Percentiles rank a stretch among this genome's conserved stretches.
phyloP scores from a whole-genome alignment of 2,329 filamentous ascomycete genomes.

The Colletotrichum spinosum region DNA sequence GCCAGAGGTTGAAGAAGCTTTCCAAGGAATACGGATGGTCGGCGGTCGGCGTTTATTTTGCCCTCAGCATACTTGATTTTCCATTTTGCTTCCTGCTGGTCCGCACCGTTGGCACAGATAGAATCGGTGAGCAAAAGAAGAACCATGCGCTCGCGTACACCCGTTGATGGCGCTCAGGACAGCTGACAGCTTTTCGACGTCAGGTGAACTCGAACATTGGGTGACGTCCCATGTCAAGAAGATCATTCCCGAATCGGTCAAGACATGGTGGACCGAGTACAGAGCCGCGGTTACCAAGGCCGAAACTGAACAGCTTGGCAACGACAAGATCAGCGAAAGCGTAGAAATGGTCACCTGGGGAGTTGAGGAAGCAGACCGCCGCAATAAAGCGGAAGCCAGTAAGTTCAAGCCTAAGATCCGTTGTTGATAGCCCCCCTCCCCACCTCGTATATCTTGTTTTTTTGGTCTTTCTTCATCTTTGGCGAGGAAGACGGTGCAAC shows the following conservation, averaged over 20 bases:
- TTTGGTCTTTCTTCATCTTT: constrained; percentile 9
- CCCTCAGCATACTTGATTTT: constrained; percentile 87
- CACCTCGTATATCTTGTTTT: neutral
- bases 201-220: constrained; percentile 74
- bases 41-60: constrained; percentile 90
- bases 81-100: constrained; percentile 96
- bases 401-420: constrained; percentile 54
- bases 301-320: constrained; percentile 56
- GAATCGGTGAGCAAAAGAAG: constrained; percentile 71
- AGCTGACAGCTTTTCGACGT: constrained; percentile 12
- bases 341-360: constrained; percentile 69
- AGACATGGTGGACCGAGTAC: constrained; percentile 64
- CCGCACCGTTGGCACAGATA: constrained; percentile 83
- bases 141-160: no score
- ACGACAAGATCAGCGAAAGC: constrained; percentile 56
- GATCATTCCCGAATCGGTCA: constrained; percentile 69
- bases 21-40: constrained; percentile 95
- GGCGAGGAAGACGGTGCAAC: constrained; percentile 8
- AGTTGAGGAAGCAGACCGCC: constrained; percentile 71
- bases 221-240: constrained; percentile 70
- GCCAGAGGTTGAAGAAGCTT: constrained; percentile 82
- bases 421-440: neutral
- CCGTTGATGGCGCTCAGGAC: neutral
- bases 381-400: constrained; percentile 78
- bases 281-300: constrained; percentile 59